These are phyloP conservation scores for Geotrichum bryndzae DNA, from an alignment of 1,139 yeast species.

Conservation along the genomic window DNA sequence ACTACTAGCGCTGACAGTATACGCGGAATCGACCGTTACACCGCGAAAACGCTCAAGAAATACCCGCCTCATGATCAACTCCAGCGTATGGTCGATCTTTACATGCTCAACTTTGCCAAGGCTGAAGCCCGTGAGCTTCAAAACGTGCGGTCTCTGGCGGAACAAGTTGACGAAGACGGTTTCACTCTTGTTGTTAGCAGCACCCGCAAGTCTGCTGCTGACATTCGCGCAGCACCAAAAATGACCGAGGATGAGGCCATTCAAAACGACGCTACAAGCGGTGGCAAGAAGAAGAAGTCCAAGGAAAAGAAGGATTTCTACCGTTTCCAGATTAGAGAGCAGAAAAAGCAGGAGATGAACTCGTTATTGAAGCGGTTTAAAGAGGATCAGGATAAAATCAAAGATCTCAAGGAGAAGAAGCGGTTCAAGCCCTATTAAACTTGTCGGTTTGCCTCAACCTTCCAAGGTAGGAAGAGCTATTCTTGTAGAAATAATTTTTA, in stretches of 20 bases:
- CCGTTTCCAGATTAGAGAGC: constrained; percentile 90
- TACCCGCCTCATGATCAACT: constrained; percentile 43
- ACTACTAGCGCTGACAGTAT: background rate
- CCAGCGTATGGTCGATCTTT: constrained; percentile 48
- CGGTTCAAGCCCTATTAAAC: constrained; percentile 76
- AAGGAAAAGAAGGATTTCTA: constrained; percentile 90
- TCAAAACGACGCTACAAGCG: constrained; percentile 36
- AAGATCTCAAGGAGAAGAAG: constrained; percentile 69
- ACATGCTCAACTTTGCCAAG: constrained; percentile 61
- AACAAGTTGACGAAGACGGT: constrained; percentile 79
- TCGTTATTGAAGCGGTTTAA: constrained; percentile 76
- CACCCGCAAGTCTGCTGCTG: constrained; percentile 54
- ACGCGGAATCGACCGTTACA: constrained; percentile 28
- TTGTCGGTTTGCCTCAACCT: background rate
- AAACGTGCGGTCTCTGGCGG: constrained; percentile 41
- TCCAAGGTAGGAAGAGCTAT: background rate
- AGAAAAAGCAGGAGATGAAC: constrained; percentile 88
- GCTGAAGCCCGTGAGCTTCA: constrained; percentile 64
- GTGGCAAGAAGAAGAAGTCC: constrained; percentile 53
- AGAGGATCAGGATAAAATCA: constrained; percentile 82
- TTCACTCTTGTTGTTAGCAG: constrained; percentile 84
- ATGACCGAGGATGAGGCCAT: constrained; percentile 40
- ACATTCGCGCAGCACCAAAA: constrained; percentile 32
- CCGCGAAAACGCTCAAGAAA: constrained; percentile 30
- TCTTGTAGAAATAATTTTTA: background rate